Percentiles rank a stretch among this genome's conserved stretches.
Conservation (phyloP, 768 basidiomycete genomes). For the Rubroboletus pulcherrimus region DNA sequence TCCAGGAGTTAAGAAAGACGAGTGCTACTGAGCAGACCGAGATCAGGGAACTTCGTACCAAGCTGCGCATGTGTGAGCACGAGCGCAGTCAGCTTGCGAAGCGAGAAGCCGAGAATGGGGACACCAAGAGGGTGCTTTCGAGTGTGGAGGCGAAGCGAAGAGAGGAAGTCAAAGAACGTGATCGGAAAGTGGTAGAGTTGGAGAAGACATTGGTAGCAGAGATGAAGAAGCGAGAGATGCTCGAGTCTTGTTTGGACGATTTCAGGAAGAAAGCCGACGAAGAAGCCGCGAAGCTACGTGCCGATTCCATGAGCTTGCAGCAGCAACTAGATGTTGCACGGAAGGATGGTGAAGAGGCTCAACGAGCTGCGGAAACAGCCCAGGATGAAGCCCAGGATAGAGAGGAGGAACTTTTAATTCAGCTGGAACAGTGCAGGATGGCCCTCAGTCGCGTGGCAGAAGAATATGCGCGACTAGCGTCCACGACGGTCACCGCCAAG, state of each 20-base stretch:
- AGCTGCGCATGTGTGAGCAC: conserved; percentile 55
- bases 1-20: conserved; percentile 58
- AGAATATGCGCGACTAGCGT: conserved; percentile 52
- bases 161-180: conserved; percentile 54
- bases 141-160: conserved; percentile 46
- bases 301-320: conserved; percentile 34
- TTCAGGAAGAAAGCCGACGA: conserved; percentile 39
- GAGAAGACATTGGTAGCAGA: conserved; percentile 50
- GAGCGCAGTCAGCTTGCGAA: conserved; percentile 49
- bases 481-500: conserved; percentile 37
- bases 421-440: conserved; percentile 47
- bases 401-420: conserved; percentile 45
- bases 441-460: conserved; percentile 47
- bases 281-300: conserved; percentile 36
- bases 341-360: conserved; percentile 35
- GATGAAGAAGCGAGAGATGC: conserved; percentile 45
- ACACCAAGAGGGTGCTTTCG: conserved; percentile 49
- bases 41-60: conserved; percentile 57
- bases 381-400: conserved; percentile 33
- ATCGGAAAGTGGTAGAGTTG: conserved; percentile 51
- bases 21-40: conserved; percentile 51
- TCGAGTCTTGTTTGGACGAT: conserved; percentile 45
- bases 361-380: conserved; percentile 29
- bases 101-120: conserved; percentile 50
- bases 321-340: conserved; percentile 35